These are phyloP conservation scores for Daldinia sp. DNA, from an alignment of 2,329 filamentous ascomycete genomes.

Conservation along the genomic window DNA sequence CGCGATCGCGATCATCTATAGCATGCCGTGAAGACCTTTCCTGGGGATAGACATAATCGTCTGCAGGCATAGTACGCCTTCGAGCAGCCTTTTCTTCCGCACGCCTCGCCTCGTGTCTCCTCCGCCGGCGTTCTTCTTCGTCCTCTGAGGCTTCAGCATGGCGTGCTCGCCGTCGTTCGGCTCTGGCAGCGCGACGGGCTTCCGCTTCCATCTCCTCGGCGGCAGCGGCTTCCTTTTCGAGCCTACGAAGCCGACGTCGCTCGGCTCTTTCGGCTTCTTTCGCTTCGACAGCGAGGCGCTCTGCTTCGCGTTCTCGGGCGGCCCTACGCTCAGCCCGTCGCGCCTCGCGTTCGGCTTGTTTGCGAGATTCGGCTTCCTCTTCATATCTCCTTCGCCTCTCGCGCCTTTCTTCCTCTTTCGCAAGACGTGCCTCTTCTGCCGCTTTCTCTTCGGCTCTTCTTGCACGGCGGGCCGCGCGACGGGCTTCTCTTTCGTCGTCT, in stretches of 20 bases:
- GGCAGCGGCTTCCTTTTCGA: conserved; percentile 58
- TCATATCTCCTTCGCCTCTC: conserved; percentile 65
- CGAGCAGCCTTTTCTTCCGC: conserved; percentile 57
- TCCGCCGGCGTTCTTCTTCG: conserved; percentile 65
- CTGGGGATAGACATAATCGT: conserved; percentile 60
- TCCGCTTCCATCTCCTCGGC: conserved; percentile 60
- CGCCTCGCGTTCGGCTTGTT: conserved; percentile 69
- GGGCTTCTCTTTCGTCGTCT: conserved; percentile 71
- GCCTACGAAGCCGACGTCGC: conserved; percentile 54
- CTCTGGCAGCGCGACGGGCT: conserved; percentile 59
- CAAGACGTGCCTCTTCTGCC: conserved; percentile 66
- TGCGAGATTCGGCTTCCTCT: conserved; percentile 66
- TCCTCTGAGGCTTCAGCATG: conserved; percentile 61
- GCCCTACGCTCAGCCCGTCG: conserved; percentile 67
- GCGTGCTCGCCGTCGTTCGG: conserved; percentile 63
- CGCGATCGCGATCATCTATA: conserved; percentile 50
- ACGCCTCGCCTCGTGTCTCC: conserved; percentile 65
- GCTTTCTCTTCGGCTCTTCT: conserved; percentile 67
- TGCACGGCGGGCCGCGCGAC: conserved; percentile 71
- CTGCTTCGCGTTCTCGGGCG: conserved; percentile 63
- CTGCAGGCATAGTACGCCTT: conserved; percentile 58
- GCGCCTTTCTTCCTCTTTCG: conserved; percentile 68
- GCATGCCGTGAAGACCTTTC: conserved; percentile 54
- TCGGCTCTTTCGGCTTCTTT: conserved; percentile 58
- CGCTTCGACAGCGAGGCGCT: conserved; percentile 61